Evolutionary conservation across 2,329 filamentous ascomycete species (phyloP), one percentile per base, ranked within the genome.

Genomic region (Aspergillus arachidicola): DNA sequence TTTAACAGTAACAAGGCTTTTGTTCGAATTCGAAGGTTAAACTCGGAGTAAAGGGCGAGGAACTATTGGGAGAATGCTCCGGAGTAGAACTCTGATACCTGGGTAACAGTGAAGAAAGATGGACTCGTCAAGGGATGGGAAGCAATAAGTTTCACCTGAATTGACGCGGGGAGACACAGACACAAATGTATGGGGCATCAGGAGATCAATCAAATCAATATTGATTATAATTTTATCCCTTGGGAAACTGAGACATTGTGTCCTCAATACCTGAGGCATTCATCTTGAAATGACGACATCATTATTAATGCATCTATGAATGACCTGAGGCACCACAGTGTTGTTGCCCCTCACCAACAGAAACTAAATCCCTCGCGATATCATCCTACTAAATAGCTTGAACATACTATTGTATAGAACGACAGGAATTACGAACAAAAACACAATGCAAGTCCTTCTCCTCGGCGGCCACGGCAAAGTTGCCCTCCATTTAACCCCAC

Each of bases 381-480:
- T 50, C 26, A 50, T 10, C 46, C 11, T 23, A 26, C 10, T 34
- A 1, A 9, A 28, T 41, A 30, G 12, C 14, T 30, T n/a, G 14
- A 19, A 30, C 7, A 50, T 48, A 46, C 4, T 19, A 50, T 50
- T 19, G 14, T 30, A n/a, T 10, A 4, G 14, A 19, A 32, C 16
- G 26, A 34, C 16, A 51, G 48, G 4, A 23, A n/a, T 16, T 23
- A 23, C 45, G 12, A 30, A 21, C 19, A n/a, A 50, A 32, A 1
- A 3, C 26, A 74, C 59, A 61, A 76, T 76, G 73, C 81, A 76
- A 82, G 87, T 94, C 63, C 87, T 94, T 64, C 79, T 95, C 68
- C 86, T 95, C 66, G 92, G 92, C 72, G 92, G 92, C 71, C 91
- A 94, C 80, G 92, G 92, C 80, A 92, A 93, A 75, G 79, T 95